A percentile compares a stretch with the other conserved stretches of the same genome.
Conservation (phyloP, 495 filamentous ascomycete genomes). For the Penicillium coprophilum region DNA sequence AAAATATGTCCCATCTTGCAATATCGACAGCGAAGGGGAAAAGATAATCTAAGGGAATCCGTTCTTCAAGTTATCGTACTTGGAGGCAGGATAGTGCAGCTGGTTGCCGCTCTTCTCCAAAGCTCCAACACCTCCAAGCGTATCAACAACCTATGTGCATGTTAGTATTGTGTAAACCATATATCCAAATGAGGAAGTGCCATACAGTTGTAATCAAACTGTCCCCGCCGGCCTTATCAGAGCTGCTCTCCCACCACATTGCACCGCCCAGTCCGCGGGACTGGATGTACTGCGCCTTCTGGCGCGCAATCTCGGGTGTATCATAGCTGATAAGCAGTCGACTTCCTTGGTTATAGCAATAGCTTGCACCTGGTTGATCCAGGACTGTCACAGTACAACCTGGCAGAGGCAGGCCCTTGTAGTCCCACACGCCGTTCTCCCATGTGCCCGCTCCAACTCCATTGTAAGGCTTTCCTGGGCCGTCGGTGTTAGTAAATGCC, state of each 20-base stretch:
- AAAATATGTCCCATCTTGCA: neutral
- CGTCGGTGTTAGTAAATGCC: slow-evolving; percentile 68
- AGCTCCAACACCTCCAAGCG: slow-evolving; percentile 27
- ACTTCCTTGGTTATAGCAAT: slow-evolving; percentile 61
- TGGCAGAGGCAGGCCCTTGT: slow-evolving; percentile 55
- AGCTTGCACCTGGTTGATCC: slow-evolving; percentile 51
- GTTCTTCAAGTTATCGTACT: slow-evolving; percentile 34
- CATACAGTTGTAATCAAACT: slow-evolving; percentile 63
- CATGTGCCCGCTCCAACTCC: slow-evolving; percentile 67
- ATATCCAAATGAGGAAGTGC: neutral
- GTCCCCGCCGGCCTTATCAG: slow-evolving; percentile 57
- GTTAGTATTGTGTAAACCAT: neutral
- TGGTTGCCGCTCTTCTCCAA: slow-evolving; percentile 33
- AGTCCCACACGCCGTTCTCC: slow-evolving; percentile 81
- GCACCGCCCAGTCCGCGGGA: slow-evolving; percentile 67
- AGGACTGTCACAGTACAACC: slow-evolving; percentile 26
- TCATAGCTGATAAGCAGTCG: slow-evolving; percentile 77
- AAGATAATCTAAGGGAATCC: slow-evolving; percentile 19
- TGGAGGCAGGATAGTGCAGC: slow-evolving; percentile 34
- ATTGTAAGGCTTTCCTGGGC: slow-evolving; percentile 64
- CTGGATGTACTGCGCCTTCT: slow-evolving; percentile 67
- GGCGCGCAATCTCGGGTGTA: slow-evolving; percentile 53
- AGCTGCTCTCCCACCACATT: slow-evolving; percentile 90
- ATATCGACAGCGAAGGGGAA: neutral
- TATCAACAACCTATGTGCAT: slow-evolving; percentile 28